Base-by-base conservation (phyloP, 2,329 filamentous ascomycete species). In the Alternaria angustiovoidea region DNA sequence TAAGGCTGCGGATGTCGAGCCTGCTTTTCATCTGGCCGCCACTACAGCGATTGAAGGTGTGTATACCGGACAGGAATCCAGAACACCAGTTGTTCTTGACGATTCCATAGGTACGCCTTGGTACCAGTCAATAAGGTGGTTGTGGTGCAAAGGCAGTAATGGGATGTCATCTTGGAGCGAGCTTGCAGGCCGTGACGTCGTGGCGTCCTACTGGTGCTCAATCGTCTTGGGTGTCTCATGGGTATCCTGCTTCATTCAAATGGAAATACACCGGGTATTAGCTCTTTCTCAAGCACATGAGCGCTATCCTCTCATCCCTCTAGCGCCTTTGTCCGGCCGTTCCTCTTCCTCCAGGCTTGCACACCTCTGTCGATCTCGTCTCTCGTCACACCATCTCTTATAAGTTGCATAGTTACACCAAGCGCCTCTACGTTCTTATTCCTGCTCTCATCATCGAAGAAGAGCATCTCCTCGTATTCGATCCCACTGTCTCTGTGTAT, bases 361-460 rank as follows among this genome's bases (percentile, higher is more conserved):
- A 98, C 87, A 0, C 94, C 94, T 59, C 84, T 85, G 79, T 96
- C 93, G 20, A 97, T 81, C 81, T 95, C 93, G 0, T 83, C 83
- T 80, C 88, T 89, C 2, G 86, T 89, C 54, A 97, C 88, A 0
- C 94, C 94, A 75, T 96, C 90, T 57, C 86, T 82, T 0, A 98
- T 90, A 51, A 97, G 80, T 74, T 88, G 88, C 87, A 98, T 96
- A 0, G 91, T 91, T 3, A 96, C 91, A 0, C 94, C 94, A 51
- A 97, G 72, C 46, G 85, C 82, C 79, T 90, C 87, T 1, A 96
- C 94, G 74, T 97, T 93, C 59, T 87, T 84, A 74, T 98, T 98
- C 62, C 94, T 82, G 53, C 85, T 84, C 85, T 98, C 94, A 70
- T 98, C 94, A 70, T 98, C 94, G 68, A 98, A 98, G 78, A 98